Base-by-base conservation (phyloP, 805 yeast genomes). In the Cyberlindnera euphorbiae region DNA sequence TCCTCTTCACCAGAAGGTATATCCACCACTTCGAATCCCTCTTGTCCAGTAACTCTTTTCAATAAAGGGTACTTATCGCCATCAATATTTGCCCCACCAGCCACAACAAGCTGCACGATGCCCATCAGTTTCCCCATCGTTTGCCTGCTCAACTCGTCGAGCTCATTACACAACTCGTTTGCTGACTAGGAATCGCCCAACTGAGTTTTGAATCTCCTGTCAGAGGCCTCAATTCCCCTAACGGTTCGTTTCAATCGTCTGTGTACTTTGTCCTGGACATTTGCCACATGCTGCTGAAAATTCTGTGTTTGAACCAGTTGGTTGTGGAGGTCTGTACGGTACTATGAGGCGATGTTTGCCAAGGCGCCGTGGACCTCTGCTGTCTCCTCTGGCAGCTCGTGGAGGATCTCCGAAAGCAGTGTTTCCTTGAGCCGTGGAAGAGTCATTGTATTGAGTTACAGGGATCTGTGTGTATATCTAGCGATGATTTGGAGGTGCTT, bases 11-110 rank as follows among this genome's bases (percentile, higher is more conserved):
- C 36, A 25, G 19, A 16, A 5, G 35, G 30, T 8, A 30, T 31
- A 18, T 37, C 44, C n/a, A 37, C 40, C n/a, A 39, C 35, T n/a
- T 39, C 47, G n/a, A 30, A 39, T 3, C 39, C 42, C n/a, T 40
- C 44, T 18, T 44, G 40, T 4, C 41, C 38, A 28, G 37, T 11
- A 7, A 32, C 44, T 15, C 28, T 26, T 23, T 41, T 36, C 35
- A 44, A 15, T 29, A 40, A 23, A 0, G 47, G 47, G 17, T 26
- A 44, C 31, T 26, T 32, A 9, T 38, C 41, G 3, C 39, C 41
- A 32, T 40, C 47, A 11, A 44, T 19, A 10, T 39, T 32, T 6
- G 16, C 26, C 6, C 35, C 35, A 6, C 6, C 15, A 4, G 22
- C 39, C 3, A 26, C 14, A 7, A 44, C 14, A 4, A 18, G 12